Conservation (phyloP, 2,329 filamentous ascomycete species). For the Monosporascus sp. region DNA sequence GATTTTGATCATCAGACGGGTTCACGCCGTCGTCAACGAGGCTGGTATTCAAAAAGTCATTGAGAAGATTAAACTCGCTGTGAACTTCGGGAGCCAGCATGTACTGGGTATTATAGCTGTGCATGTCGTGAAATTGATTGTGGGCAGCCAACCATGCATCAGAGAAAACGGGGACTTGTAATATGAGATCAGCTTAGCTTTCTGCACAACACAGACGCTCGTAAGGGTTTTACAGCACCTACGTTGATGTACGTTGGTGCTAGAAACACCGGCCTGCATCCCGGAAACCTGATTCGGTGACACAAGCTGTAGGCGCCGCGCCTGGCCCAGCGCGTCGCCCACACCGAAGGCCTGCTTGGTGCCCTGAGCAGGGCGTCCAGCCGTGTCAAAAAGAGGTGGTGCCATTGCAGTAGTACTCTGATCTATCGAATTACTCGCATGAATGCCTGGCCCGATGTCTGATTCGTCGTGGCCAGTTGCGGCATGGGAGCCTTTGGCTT, state of each 20-base stretch:
- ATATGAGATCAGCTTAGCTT: conserved; percentile 36
- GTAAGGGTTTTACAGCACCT: conserved; percentile 41
- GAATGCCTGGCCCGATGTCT: conserved; percentile 48
- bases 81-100: conserved; percentile 91
- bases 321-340: conserved; percentile 40
- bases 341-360: conserved; percentile 40
- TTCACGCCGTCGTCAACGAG: conserved; percentile 78
- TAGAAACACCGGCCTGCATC: conserved; percentile 57
- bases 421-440: conserved; percentile 50
- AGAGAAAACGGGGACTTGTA: conserved; percentile 65
- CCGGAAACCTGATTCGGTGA: conserved; percentile 67
- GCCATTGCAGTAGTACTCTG: conserved; percentile 51
- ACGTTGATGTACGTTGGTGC: conserved; percentile 69
- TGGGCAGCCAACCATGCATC: conserved; percentile 77
- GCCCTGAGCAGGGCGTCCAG: conserved; percentile 29
- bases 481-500: conserved; percentile 63
- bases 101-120: conserved; percentile 87
- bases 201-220: conserved; percentile 18
- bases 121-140: conserved; percentile 90
- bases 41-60: conserved; percentile 92
- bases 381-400: conserved; percentile 41
- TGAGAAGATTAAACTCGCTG: conserved; percentile 93
- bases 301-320: conserved; percentile 60
- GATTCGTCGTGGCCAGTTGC: conserved; percentile 58
- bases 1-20: conserved; percentile 60